A percentile compares a stretch with the other conserved stretches of the same genome.
These are phyloP conservation scores for Leptographium flavum DNA, from an alignment of 2,329 filamentous ascomycete species.

Conservation along the genomic window DNA sequence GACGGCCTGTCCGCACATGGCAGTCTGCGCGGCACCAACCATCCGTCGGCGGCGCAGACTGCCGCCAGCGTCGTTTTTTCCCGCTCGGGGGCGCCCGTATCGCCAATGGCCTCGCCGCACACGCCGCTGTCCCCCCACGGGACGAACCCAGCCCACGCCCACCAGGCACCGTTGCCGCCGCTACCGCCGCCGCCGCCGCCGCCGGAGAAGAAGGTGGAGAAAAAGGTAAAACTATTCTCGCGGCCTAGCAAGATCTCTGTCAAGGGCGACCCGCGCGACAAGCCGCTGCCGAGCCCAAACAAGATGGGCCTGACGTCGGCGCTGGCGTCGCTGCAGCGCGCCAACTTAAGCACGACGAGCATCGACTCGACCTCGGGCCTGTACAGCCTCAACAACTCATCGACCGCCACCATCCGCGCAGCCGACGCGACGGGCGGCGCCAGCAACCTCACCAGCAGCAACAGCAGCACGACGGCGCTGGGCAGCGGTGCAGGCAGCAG, in stretches of 20 bases:
- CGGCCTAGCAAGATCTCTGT: conserved; percentile 62
- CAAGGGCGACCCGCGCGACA: conserved; percentile 52
- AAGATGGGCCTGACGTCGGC: conserved; percentile 56
- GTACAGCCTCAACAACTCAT: conserved; percentile 64
- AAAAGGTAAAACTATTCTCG: conserved; percentile 71
- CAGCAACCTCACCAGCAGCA: not conserved
- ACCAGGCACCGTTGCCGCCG: conserved; percentile 15
- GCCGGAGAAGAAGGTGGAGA: conserved; percentile 51
- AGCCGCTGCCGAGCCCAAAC: conserved; percentile 57
- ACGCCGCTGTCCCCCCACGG: conserved; percentile 8
- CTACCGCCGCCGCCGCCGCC: conserved; percentile 26
- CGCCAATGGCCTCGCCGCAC: conserved; percentile 22
- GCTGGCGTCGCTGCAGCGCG: conserved; percentile 48
- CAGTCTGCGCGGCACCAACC: conserved; percentile 42
- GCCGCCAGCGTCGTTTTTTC: conserved; percentile 64
- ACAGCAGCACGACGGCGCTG: not conserved
- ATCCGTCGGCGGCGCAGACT: conserved; percentile 51
- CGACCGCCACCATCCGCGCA: conserved; percentile 61
- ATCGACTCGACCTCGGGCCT: conserved; percentile 52
- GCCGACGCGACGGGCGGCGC: conserved; percentile 24
- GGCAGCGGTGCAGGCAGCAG: not conserved
- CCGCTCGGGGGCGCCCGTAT: conserved; percentile 38
- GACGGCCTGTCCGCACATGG: conserved; percentile 41
- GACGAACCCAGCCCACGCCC: not conserved
- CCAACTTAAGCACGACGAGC: conserved; percentile 58